phyloP scores from a whole-genome alignment of 306 rosid genomes.

The Mucuna pruriens region DNA sequence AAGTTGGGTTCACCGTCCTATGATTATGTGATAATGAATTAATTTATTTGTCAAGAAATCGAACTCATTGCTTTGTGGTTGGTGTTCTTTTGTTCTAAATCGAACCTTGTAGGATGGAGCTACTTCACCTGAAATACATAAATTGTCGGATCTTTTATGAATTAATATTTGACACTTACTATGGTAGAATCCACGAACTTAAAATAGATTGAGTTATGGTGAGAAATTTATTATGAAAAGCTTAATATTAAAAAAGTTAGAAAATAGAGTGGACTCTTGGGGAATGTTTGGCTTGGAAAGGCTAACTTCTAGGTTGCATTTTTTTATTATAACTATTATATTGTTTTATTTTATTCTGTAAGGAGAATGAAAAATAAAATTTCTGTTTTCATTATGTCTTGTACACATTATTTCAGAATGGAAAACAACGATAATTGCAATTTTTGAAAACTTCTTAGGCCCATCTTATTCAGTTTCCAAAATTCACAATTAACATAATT shows the following conservation, averaged over 20 bases:
- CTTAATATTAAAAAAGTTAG: background rate
- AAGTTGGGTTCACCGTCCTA: background rate
- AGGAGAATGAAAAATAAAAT: background rate
- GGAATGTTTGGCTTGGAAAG: background rate
- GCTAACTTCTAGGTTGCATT: background rate
- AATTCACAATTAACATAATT: too few species aligned
- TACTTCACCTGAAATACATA: background rate
- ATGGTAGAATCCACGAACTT: background rate
- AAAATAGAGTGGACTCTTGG: background rate
- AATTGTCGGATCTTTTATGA: background rate
- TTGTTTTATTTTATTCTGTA: background rate
- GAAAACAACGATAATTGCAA: background rate
- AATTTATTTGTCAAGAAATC: background rate
- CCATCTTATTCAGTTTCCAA: too few species aligned
- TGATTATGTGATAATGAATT: background rate
- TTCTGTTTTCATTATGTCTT: background rate
- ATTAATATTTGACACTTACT: background rate
- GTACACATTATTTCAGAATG: background rate
- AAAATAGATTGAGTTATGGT: background rate
- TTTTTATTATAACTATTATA: background rate
- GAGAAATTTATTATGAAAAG: background rate
- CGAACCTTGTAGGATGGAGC: background rate
- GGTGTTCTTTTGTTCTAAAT: background rate
- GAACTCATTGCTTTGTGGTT: background rate
- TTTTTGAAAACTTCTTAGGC: too few species aligned